Percentiles rank a stretch among this genome's conserved stretches.
These are phyloP conservation scores for Rhazya stricta DNA, from an alignment of 257 asterid species.

Conservation along the genomic window DNA sequence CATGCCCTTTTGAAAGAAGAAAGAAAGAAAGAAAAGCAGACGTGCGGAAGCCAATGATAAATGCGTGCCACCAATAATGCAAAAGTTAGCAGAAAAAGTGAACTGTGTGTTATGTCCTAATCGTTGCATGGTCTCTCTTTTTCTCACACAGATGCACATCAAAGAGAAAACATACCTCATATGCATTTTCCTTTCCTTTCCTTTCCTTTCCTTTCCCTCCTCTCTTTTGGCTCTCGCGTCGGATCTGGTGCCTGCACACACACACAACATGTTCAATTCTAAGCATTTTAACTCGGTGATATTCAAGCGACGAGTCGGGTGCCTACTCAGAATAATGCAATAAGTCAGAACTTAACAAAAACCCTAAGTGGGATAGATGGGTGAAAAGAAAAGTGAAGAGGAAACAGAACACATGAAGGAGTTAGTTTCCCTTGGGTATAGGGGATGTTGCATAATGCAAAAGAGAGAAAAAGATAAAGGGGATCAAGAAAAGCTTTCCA, in stretches of 20 bases:
- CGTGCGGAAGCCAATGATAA: conserved; percentile 36
- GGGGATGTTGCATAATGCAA: background rate
- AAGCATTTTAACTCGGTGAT: background rate
- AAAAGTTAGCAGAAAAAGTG: conserved; percentile 22
- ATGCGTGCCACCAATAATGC: conserved; percentile 45
- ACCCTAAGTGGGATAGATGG: background rate
- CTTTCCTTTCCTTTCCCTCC: background rate
- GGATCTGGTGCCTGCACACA: background rate
- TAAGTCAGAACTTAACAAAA: no score
- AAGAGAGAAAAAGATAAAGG: background rate
- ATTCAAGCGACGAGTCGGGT: no score
- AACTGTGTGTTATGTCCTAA: conserved; percentile 19
- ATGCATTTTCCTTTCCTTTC: background rate
- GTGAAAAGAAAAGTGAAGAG: background rate
- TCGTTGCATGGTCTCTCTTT: conserved; percentile 20
- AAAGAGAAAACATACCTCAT: background rate
- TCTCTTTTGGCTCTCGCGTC: background rate
- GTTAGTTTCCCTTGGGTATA: background rate
- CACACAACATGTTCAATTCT: background rate
- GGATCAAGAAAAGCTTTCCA: background rate
- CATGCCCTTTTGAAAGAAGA: conserved; percentile 11
- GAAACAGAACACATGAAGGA: background rate
- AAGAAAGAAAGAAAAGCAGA: conserved; percentile 23
- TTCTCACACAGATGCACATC: conserved; percentile 4
- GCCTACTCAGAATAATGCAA: no score